phyloP scores from a whole-genome alignment of 345 rosid genomes.

The Lepidium didymum region DNA sequence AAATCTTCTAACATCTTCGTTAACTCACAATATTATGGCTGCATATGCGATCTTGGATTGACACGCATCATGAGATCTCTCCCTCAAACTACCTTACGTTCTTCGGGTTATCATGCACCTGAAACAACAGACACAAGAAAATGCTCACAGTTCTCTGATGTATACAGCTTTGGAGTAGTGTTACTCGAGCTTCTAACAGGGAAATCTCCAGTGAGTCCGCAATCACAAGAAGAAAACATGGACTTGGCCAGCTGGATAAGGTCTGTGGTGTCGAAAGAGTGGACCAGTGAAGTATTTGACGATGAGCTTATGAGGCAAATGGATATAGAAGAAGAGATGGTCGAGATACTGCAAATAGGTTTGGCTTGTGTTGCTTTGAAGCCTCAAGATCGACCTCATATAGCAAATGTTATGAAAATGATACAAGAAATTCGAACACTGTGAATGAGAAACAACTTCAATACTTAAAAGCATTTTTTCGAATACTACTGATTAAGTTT shows the following conservation, averaged over 20 bases:
- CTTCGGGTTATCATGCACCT: slow-evolving; percentile 55
- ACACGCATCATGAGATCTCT: slow-evolving; percentile 38
- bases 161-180: slow-evolving; percentile 74
- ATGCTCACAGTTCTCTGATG: slow-evolving; percentile 53
- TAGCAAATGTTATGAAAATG: slow-evolving; percentile 45
- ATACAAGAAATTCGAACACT: slow-evolving; percentile 45
- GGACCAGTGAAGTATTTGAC: slow-evolving; percentile 85
- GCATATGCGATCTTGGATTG: slow-evolving; percentile 55
- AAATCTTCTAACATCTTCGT: slow-evolving; percentile 68
- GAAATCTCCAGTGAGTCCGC: slow-evolving; percentile 50
- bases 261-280: slow-evolving; percentile 67
- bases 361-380: slow-evolving; percentile 52
- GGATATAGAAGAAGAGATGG: slow-evolving; percentile 62
- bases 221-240: slow-evolving; percentile 36
- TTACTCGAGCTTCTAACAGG: slow-evolving; percentile 72
- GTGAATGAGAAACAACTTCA: slow-evolving; percentile 38
- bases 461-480: slow-evolving; percentile 5
- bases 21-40: slow-evolving; percentile 34
- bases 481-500: background rate
- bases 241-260: slow-evolving; percentile 74
- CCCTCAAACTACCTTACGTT: slow-evolving; percentile 34
- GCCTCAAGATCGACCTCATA: slow-evolving; percentile 54
- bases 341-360: slow-evolving; percentile 68
- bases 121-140: slow-evolving; percentile 55
- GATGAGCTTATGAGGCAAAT: slow-evolving; percentile 49